Conservation (phyloP, 2,329 filamentous ascomycete genomes). For the Ceratocystis diversiconidia region DNA sequence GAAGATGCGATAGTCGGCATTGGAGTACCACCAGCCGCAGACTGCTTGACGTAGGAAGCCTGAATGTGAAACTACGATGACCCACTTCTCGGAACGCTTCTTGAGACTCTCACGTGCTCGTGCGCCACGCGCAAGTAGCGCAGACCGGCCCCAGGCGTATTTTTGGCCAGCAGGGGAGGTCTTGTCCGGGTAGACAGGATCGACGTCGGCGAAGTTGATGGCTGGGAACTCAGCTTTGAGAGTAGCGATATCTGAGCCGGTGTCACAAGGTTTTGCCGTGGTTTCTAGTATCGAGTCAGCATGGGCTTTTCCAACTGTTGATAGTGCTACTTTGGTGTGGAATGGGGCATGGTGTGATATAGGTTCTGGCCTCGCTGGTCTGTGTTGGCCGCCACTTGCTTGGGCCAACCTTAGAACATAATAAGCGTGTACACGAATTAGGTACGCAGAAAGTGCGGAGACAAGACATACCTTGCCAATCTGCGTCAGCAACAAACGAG, state of each 20-base stretch:
- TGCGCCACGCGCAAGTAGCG: conserved; percentile 42
- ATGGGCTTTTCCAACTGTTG: neutral
- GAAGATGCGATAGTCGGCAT: conserved; percentile 52
- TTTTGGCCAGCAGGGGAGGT: conserved; percentile 30
- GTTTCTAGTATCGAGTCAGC: conserved; percentile 31
- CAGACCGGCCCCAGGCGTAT: conserved; percentile 40
- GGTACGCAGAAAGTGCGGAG: neutral
- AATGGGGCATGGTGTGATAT: neutral
- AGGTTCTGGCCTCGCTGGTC: neutral
- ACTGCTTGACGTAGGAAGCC: conserved; percentile 47
- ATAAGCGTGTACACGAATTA: too few species aligned
- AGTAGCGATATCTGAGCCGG: conserved; percentile 34
- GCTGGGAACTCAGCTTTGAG: conserved; percentile 37
- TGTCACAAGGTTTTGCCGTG: conserved; percentile 45
- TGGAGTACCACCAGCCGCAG: conserved; percentile 41
- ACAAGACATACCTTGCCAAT: conserved; percentile 46
- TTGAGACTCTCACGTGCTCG: conserved; percentile 36
- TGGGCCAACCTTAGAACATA: neutral
- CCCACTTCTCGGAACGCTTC: conserved; percentile 41
- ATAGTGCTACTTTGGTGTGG: neutral
- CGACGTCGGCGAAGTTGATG: conserved; percentile 42
- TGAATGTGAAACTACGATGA: conserved; percentile 52
- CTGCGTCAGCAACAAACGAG: conserved; percentile 41
- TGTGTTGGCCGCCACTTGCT: neutral
- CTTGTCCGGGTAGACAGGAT: conserved; percentile 51